Conservation (phyloP, 2,329 filamentous ascomycete genomes). For the Fusarium transvaalense region DNA sequence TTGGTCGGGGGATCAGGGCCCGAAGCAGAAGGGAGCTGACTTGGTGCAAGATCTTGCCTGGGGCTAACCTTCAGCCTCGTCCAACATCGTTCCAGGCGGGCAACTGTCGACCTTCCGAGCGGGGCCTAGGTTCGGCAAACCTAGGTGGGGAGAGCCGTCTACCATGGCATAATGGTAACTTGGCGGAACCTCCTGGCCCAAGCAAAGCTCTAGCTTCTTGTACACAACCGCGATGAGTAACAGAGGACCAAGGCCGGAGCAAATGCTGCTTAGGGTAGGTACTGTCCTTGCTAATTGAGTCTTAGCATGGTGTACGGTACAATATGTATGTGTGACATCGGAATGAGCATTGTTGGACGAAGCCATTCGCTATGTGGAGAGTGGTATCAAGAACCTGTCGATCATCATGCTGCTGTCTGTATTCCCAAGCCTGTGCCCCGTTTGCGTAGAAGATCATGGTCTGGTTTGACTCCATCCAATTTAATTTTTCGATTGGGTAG, state of each 20-base stretch:
- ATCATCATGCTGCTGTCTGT: slow-evolving; percentile 17
- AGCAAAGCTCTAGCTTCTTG: slow-evolving; percentile 13
- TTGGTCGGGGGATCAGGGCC: slow-evolving; percentile 32
- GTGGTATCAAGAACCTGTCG: slow-evolving; percentile 19
- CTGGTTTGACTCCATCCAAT: neutral
- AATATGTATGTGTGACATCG: slow-evolving; percentile 41
- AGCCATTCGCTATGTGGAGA: slow-evolving; percentile 12
- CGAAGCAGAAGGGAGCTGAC: slow-evolving; percentile 40
- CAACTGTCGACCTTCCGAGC: slow-evolving; percentile 15
- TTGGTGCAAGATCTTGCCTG: neutral
- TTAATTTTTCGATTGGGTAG: slow-evolving; percentile 6
- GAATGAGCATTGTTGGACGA: slow-evolving; percentile 32
- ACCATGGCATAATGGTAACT: slow-evolving; percentile 7
- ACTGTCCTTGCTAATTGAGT: slow-evolving; percentile 20
- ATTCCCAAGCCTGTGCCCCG: neutral
- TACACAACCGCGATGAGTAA: slow-evolving; percentile 10
- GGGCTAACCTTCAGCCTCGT: slow-evolving; percentile 10
- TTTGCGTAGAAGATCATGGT: neutral
- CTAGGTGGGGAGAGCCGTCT: slow-evolving; percentile 15
- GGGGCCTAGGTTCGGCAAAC: slow-evolving; percentile 39
- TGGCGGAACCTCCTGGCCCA: slow-evolving; percentile 11
- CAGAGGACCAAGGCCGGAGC: slow-evolving; percentile 24
- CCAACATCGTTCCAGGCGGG: slow-evolving; percentile 24
- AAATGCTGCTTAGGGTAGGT: slow-evolving; percentile 17
- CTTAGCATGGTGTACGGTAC: neutral